Conservation (phyloP, 345 rosid species). For the Brassica nigra region DNA sequence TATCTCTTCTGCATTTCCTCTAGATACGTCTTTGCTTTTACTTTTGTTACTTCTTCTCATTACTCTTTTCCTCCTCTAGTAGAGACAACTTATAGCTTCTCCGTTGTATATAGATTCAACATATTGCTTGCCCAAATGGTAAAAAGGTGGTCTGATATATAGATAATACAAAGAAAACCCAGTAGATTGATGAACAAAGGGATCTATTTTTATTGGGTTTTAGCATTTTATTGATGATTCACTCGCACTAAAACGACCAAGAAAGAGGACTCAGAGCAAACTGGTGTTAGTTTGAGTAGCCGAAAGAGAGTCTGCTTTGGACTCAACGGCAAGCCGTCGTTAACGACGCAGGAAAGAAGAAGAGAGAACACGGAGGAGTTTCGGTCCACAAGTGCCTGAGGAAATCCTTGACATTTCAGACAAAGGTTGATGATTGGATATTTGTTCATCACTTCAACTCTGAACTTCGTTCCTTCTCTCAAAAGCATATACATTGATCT, state of each 20-base stretch:
- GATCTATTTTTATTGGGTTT: neutral
- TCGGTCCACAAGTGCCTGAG: conserved; percentile 36
- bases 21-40: conserved; percentile 36
- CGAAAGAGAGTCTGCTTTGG: conserved; percentile 38
- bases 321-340: conserved; percentile 35
- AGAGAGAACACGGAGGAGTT: conserved; percentile 40
- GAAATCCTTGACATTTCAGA: conserved; percentile 36
- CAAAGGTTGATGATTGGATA: conserved; percentile 41
- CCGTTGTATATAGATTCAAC: conserved; percentile 37
- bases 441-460: conserved; percentile 35
- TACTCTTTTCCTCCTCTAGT: conserved; percentile 34
- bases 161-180: conserved; percentile 16
- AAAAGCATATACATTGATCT: conserved; percentile 16
- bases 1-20: conserved; percentile 52
- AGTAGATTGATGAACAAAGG: conserved; percentile 17
- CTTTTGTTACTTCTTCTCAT: conserved; percentile 35
- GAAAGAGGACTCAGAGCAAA: conserved; percentile 27
- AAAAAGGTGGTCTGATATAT: conserved; percentile 33
- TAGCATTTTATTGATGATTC: neutral
- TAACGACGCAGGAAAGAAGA: conserved; percentile 29
- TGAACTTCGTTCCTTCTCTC: conserved; percentile 30
- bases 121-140: conserved; percentile 14
- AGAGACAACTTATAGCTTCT: conserved; percentile 18
- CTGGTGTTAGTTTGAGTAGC: conserved; percentile 31
- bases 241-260: conserved; percentile 42